phyloP scores from a whole-genome alignment of 1,284 basidiomycete genomes.

The Apiotrichum gamsii region DNA sequence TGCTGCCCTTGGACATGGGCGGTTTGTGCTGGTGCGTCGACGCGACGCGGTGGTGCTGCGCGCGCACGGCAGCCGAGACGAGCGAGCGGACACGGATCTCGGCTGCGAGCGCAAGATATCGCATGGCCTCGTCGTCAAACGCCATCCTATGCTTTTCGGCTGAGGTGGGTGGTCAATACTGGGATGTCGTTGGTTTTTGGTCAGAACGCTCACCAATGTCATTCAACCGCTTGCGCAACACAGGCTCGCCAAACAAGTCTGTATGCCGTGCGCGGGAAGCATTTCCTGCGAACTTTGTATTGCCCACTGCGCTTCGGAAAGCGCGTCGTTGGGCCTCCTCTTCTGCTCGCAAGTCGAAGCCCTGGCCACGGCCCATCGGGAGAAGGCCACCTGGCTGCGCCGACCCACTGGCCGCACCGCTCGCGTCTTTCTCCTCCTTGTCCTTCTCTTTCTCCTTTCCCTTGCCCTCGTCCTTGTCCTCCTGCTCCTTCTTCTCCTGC shows the following conservation, averaged over 20 bases:
- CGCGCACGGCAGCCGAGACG: conserved; percentile 27
- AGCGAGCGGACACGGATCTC: conserved; percentile 36
- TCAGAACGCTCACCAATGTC: conserved; percentile 28
- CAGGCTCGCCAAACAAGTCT: conserved; percentile 33
- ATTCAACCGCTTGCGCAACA: conserved; percentile 20
- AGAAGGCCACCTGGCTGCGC: too few relatives aligned
- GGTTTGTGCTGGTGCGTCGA: conserved; percentile 32
- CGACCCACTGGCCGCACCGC: too few relatives aligned
- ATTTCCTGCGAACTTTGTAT: conserved; percentile 16
- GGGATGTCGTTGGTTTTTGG: too few relatives aligned
- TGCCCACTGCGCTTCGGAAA: conserved; percentile 13
- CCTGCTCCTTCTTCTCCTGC: not conserved
- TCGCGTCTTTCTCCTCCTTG: conserved; percentile 3
- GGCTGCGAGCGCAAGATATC: conserved; percentile 38
- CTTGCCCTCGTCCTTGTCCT: not conserved
- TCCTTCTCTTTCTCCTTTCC: not conserved
- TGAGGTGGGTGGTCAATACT: conserved; percentile 7
- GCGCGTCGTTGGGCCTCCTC: conserved; percentile 36
- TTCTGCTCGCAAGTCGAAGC: conserved; percentile 34
- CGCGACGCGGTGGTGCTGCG: conserved; percentile 38
- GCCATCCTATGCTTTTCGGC: conserved; percentile 28
- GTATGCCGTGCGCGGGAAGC: conserved; percentile 25
- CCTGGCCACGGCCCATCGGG: conserved; percentile 16
- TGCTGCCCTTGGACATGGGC: conserved; percentile 16
- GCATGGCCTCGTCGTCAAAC: conserved; percentile 35